phyloP scores from a whole-genome alignment of 208 protist genomes.

The Wallacemonas sp. region DNA sequence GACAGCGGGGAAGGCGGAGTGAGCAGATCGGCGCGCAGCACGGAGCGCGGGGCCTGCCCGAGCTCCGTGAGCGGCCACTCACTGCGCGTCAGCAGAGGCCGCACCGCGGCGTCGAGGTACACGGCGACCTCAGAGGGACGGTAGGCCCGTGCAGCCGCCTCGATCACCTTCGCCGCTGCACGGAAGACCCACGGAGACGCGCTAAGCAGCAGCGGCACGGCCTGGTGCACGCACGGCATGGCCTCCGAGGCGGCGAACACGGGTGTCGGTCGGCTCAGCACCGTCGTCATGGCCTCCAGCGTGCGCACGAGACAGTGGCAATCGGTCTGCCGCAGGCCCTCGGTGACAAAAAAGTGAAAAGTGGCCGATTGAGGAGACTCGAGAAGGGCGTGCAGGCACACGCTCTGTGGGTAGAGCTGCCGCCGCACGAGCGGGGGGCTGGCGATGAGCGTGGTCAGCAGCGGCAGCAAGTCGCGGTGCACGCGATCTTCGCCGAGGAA shows the following conservation, averaged over 20 bases:
- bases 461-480: conserved; percentile 65
- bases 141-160: conserved; percentile 48
- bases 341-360: conserved; percentile 67
- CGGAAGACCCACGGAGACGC: conserved; percentile 41
- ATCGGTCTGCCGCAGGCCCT: conserved; percentile 57
- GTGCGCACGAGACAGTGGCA: conserved; percentile 37
- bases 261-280: conserved; percentile 10
- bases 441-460: conserved; percentile 64
- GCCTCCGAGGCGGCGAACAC: conserved; percentile 15
- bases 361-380: conserved; percentile 34
- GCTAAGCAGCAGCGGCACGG: conserved; percentile 48
- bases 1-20: not conserved
- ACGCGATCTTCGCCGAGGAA: conserved; percentile 74
- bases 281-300: conserved; percentile 43
- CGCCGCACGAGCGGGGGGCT: conserved; percentile 48
- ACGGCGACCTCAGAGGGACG: conserved; percentile 43
- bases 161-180: conserved; percentile 54
- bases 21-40: conserved; percentile 13
- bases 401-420: conserved; percentile 56
- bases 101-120: conserved; percentile 50
- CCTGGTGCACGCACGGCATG: conserved; percentile 67
- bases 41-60: conserved; percentile 4
- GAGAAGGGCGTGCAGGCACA: conserved; percentile 51
- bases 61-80: conserved; percentile 8
- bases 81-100: conserved; percentile 20